Evolutionary conservation across 2,329 filamentous ascomycete species (phyloP).

Genomic region (Fusarium sp.): DNA sequence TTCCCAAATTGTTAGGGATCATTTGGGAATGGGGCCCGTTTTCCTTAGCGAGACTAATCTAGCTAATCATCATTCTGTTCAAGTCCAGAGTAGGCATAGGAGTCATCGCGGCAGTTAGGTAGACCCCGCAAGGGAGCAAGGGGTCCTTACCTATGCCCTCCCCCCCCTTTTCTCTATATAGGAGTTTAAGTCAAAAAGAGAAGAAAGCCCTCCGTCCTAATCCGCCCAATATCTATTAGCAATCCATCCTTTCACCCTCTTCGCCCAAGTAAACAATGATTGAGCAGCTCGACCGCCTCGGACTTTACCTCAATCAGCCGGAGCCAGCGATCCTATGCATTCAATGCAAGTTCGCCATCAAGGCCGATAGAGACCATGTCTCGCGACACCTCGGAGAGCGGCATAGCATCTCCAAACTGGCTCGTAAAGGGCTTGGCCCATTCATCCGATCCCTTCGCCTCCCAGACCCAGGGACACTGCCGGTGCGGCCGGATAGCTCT

Average conservation of each 20-base stretch:
- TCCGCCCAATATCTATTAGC: neutral
- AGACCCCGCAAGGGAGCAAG: too few species aligned
- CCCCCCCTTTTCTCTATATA: too few species aligned
- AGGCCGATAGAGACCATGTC: neutral
- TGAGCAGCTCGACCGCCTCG: neutral
- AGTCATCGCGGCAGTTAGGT: too few species aligned
- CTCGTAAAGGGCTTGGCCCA: neutral
- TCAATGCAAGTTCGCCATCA: neutral
- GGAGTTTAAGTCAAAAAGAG: too few species aligned
- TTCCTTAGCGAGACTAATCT: too few species aligned
- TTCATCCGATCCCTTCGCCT: neutral
- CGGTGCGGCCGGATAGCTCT: neutral
- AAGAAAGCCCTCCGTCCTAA: too few species aligned
- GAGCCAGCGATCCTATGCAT: neutral
- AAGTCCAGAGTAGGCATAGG: too few species aligned
- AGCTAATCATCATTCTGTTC: too few species aligned
- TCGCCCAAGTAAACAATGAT: neutral
- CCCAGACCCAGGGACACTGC: neutral
- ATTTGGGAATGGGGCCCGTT: too few species aligned
- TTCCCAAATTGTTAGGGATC: too few species aligned
- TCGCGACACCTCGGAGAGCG: neutral
- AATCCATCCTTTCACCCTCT: neutral
- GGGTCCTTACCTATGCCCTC: too few species aligned
- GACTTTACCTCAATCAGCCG: neutral
- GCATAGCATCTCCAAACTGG: neutral